A percentile compares a stretch with the other conserved stretches of the same genome.
phyloP scores from a whole-genome alignment of 2,329 filamentous ascomycete genomes.

The Claviceps purpurea region DNA sequence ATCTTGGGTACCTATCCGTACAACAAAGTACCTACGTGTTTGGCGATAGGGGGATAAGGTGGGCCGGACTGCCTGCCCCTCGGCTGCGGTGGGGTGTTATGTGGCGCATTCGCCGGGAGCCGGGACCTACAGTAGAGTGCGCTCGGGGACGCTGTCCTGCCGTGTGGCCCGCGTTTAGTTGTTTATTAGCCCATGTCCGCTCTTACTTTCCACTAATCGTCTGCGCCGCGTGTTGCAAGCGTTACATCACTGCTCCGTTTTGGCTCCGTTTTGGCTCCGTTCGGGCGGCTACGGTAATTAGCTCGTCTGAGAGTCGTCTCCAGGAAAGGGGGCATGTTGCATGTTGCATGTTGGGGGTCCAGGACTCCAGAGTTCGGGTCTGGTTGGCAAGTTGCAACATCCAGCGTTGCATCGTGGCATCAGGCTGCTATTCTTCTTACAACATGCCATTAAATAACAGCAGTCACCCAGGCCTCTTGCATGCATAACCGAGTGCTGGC shows the following conservation, averaged over 20 bases:
- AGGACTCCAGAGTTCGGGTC: too few relatives aligned
- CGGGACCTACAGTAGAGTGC: too few relatives aligned
- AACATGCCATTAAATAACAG: neutral
- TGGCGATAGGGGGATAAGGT: neutral
- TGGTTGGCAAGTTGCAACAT: neutral
- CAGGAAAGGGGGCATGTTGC: neutral
- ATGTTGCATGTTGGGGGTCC: neutral
- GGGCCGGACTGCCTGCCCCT: neutral
- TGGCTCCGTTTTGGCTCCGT: neutral
- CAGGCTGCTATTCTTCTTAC: neutral
- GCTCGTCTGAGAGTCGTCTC: neutral
- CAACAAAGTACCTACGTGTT: neutral
- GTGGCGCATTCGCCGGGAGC: too few relatives aligned
- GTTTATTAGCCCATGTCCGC: neutral
- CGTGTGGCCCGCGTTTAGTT: too few relatives aligned
- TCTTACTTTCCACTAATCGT: neutral
- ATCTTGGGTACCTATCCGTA: too few relatives aligned
- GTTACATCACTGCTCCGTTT: too few relatives aligned
- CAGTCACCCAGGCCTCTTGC: neutral
- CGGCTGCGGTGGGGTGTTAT: neutral
- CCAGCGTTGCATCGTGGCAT: neutral
- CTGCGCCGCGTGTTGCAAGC: too few relatives aligned
- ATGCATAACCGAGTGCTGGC: neutral
- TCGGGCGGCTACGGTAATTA: neutral
- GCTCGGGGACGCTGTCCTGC: too few relatives aligned